Base-by-base conservation (phyloP, 805 yeast genomes). In the Geotrichum ghanense region DNA sequence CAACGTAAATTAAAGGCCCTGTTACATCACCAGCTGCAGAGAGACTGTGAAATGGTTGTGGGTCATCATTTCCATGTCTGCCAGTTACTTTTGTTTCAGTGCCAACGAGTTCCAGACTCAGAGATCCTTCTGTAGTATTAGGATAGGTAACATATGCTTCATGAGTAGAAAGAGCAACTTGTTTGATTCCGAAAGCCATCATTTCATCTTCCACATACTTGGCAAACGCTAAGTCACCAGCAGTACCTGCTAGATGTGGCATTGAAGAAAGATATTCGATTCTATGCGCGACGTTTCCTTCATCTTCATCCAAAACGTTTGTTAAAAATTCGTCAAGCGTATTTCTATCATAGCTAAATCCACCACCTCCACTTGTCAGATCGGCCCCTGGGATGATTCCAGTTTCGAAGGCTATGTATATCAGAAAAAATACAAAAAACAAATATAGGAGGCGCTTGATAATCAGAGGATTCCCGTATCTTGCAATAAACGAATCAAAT, bases 201-300 rank as follows among this genome's bases (percentile, higher is more conserved):
- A 83, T 76, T 43, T 75, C 74, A 21, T 73, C 74, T 50, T 76
- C 70, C 14, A 89, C 68, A 58, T 81, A 87, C 48, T 73, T 70
- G 1, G 87, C 80, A 31, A 88, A 64, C 0, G 90, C 74, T 49
- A 78, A 63, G 61, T 87, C 96, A 17, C 95, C 97, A 14, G 78
- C 75, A 2, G 97, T 81, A 2, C 97, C 97, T 0, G 96, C 78
- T 52, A 82, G 64, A 60, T 88, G 97, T 2, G 95, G 87, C 78
- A 87, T 77, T 5, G 83, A 74, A 22, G 89, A 78, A 21, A 87
- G 59, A 55, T 84, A 85, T 53, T 83, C 83, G 48, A 83, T 57
- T 51, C 80, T 78, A 42, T 76, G 79, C 55, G 79, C 79, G 62
- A 90, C 68, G 20, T 75, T 62, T 21, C 37, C 37, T 31, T 31